Conservation (phyloP, 148 eudicot species). For the Gaultheria prostrata region DNA sequence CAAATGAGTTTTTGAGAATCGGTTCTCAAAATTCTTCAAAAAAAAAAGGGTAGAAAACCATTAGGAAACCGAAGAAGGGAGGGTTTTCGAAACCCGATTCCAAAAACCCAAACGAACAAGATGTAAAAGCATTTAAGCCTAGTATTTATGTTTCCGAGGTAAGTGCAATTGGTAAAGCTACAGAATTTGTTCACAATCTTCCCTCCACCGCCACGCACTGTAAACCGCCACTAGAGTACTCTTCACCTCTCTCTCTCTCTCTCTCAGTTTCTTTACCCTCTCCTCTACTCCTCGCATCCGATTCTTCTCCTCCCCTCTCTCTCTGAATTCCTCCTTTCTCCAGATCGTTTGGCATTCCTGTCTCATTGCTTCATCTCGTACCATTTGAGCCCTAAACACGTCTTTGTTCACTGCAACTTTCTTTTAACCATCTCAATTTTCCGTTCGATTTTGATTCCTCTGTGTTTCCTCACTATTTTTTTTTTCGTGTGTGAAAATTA, state of each 20-base stretch:
- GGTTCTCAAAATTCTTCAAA: no score
- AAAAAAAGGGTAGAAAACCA: no score
- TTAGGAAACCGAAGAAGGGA: no score
- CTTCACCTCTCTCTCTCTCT: not conserved
- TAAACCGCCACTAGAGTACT: not conserved
- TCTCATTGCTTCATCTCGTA: not conserved
- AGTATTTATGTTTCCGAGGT: no score
- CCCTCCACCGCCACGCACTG: not conserved
- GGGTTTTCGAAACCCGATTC: no score
- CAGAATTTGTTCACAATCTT: not conserved
- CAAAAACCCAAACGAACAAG: no score
- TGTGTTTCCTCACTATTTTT: not conserved
- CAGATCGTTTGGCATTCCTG: not conserved
- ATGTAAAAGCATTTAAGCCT: no score
- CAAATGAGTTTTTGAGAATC: no score
- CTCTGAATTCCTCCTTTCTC: not conserved
- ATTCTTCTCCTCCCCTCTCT: not conserved
- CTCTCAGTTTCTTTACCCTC: not conserved
- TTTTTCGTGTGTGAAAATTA: no score
- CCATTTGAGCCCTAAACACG: not conserved
- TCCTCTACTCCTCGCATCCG: constrained; percentile 15
- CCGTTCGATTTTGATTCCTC: no score
- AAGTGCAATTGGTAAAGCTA: not conserved
- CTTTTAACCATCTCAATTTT: not conserved
- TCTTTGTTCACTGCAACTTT: not conserved